phyloP scores from a whole-genome alignment of 495 filamentous ascomycete species.

The Neurospora africana region DNA sequence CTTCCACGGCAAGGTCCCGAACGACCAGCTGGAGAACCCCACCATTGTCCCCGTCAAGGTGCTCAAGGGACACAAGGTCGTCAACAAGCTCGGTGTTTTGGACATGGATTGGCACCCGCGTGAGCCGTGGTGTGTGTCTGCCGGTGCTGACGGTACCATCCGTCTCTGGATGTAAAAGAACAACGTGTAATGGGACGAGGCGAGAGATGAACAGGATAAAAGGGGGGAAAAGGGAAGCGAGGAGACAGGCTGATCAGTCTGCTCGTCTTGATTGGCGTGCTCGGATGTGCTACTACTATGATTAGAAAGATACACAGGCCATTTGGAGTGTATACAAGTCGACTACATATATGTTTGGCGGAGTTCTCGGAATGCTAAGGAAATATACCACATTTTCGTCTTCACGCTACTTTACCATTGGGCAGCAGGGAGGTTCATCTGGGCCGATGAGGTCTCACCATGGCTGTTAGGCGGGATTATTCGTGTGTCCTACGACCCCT shows the following conservation, averaged over 20 bases:
- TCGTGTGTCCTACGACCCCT: background rate
- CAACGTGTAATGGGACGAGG: background rate
- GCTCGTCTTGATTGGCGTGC: background rate
- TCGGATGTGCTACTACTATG: background rate
- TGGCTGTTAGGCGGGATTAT: background rate
- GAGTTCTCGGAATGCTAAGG: background rate
- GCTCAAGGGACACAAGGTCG: conserved; percentile 77
- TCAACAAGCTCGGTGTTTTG: conserved; percentile 72
- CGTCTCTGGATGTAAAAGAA: conserved; percentile 34
- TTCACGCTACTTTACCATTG: background rate
- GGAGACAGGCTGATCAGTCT: background rate
- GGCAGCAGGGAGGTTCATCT: background rate
- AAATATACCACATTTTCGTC: background rate
- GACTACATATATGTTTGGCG: background rate
- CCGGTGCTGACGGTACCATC: conserved; percentile 79
- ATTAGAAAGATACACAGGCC: background rate
- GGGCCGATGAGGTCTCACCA: background rate
- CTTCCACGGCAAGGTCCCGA: conserved; percentile 91
- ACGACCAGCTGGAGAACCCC: conserved; percentile 89
- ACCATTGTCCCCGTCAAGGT: conserved; percentile 94
- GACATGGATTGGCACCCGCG: conserved; percentile 91
- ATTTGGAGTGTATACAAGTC: background rate
- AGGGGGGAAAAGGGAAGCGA: background rate
- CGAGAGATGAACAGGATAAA: background rate
- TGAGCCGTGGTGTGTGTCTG: conserved; percentile 88